These are phyloP conservation scores for Coniosporium tulheliwenetii DNA, from an alignment of 2,329 filamentous ascomycete genomes.

Conservation along the genomic window DNA sequence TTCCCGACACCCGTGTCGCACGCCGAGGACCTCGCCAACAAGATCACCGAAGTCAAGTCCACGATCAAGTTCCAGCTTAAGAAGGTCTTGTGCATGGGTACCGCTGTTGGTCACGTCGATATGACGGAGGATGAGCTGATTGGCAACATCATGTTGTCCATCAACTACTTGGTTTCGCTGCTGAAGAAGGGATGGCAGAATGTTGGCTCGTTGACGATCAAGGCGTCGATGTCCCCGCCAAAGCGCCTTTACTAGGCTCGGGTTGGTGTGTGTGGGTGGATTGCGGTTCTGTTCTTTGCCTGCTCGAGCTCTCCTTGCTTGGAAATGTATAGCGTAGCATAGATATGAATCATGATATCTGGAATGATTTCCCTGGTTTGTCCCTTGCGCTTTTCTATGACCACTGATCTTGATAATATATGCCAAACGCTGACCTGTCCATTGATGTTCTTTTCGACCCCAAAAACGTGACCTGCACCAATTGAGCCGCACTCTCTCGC, in stretches of 20 bases:
- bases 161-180: slow-evolving; percentile 99
- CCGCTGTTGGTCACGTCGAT: slow-evolving; percentile 94
- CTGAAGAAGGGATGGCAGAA: slow-evolving; percentile 99
- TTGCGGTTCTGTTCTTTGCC: slow-evolving; percentile 7
- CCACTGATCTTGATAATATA: too few species aligned
- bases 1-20: slow-evolving; percentile 98
- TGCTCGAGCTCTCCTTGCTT: too few species aligned
- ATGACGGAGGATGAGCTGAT: slow-evolving; percentile 95
- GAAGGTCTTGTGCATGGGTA: slow-evolving; percentile 99
- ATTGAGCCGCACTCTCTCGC: too few species aligned
- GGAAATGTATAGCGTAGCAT: too few species aligned
- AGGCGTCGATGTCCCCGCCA: slow-evolving; percentile 98
- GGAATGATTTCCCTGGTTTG: too few species aligned
- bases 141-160: slow-evolving; percentile 98
- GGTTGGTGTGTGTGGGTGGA: not conserved
- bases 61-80: slow-evolving; percentile 99
- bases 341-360: too few species aligned
- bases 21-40: slow-evolving; percentile 79
- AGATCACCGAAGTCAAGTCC: slow-evolving; percentile 99
- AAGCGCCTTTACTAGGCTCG: slow-evolving; percentile 83
- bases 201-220: slow-evolving; percentile 98
- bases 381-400: too few species aligned
- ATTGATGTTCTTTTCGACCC: too few species aligned
- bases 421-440: too few species aligned
- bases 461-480: too few species aligned